Conservation (phyloP, 23 red algal species). For the Cyanidiococcus yangmingshanensis region DNA sequence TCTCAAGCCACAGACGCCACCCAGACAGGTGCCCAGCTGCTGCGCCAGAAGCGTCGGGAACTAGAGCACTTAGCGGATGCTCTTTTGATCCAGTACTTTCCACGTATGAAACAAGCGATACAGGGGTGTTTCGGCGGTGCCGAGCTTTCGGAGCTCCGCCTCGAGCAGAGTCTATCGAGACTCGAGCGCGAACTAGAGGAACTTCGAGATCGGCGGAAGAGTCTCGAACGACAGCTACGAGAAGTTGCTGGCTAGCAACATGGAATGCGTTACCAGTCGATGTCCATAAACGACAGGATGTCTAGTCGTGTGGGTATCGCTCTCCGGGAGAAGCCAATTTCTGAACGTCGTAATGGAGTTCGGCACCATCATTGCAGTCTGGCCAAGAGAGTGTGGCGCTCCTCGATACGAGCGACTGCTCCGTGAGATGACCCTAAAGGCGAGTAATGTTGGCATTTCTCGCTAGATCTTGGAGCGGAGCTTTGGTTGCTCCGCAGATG, state of each 20-base stretch:
- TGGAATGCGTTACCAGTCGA: neutral
- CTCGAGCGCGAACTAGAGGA: neutral
- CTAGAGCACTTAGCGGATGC: neutral
- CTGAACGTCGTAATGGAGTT: no score
- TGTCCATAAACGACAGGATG: no score
- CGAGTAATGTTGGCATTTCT: no score
- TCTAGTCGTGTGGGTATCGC: no score
- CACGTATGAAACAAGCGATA: neutral
- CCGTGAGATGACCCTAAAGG: no score
- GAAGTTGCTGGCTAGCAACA: neutral
- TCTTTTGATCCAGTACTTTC: neutral
- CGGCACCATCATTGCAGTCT: no score
- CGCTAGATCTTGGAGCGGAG: no score
- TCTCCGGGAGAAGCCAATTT: no score
- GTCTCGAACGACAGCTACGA: neutral
- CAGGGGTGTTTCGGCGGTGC: neutral
- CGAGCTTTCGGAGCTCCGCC: neutral
- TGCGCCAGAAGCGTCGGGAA: neutral
- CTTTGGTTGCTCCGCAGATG: no score
- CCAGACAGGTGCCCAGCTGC: neutral
- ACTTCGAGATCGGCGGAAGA: neutral
- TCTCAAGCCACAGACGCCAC: neutral
- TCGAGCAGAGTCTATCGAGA: neutral
- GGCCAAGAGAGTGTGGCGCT: no score
- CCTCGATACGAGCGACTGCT: no score